Base-by-base conservation (phyloP, 345 rosid genomes). In the Dimocarpus longan region DNA sequence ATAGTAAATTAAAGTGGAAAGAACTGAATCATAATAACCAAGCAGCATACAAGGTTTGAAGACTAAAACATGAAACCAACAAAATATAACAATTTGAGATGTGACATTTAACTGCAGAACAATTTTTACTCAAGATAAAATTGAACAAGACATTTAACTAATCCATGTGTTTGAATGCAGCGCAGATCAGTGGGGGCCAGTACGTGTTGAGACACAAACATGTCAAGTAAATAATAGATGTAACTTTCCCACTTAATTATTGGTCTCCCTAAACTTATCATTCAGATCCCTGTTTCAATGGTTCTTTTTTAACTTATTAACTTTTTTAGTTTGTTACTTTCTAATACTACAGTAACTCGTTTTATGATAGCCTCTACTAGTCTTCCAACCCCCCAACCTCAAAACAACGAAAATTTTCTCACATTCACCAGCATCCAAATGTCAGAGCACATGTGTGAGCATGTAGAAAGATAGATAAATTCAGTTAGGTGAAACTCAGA, bases 61-160 rank as follows among this genome's bases (percentile, higher is more conserved):
- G 8, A 70, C 6, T 70, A 16, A 68, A 80, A 68, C 57, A 65
- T 28, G 24, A 32, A 37, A 57, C n/a, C 71, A 67, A 75, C 21
- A 63, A 44, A 66, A 50, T 18, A 19, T 19, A 32, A 66, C 44
- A 54, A 67, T n/a, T n/a, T 32, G 54, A 0, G 57, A 67, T n/a
- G 15, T 37, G 39, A 52, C 7, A 66, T 46, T 75, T 59, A 48
- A 50, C 15, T 10, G 18, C 8, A 22, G 43, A 13, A n/a, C 16
- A 63, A 21, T 57, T 60, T 54, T 3, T 40, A 32, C 39, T 44
- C 57, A 46, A 15, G 42, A 73, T 18, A 21, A 19, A 70, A 19
- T 8, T 21, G n/a, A n/a, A 60, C 22, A 15, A 22, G 40, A 64
- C 8, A 60, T 18, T 75, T 64, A 68, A 73, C 66, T 19, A 10